Conservation (phyloP, 2,329 filamentous ascomycete species). For the Aspergillus carbonarius region DNA sequence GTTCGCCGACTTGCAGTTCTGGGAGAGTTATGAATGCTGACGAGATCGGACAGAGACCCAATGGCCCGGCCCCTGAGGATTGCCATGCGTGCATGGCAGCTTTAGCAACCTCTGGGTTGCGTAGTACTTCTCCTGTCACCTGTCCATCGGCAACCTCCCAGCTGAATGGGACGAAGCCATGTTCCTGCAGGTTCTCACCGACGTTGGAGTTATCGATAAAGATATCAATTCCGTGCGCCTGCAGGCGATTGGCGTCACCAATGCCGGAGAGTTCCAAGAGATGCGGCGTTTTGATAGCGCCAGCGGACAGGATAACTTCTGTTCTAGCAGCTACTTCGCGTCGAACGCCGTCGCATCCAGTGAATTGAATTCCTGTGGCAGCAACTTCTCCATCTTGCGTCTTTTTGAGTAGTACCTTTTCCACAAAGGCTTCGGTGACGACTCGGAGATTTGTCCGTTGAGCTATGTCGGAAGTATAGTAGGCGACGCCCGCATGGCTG, state of each 20-base stretch:
- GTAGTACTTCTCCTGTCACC: slow-evolving; percentile 23
- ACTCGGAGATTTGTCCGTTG: slow-evolving; percentile 48
- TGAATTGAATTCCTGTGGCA: slow-evolving; percentile 21
- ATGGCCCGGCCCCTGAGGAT: slow-evolving; percentile 24
- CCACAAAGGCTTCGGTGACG: slow-evolving; percentile 48
- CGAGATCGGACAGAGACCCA: slow-evolving; percentile 21
- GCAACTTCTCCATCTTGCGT: slow-evolving; percentile 23
- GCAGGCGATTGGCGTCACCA: slow-evolving; percentile 49
- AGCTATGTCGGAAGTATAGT: slow-evolving; percentile 29
- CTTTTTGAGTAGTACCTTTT: slow-evolving; percentile 44
- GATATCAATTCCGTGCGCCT: slow-evolving; percentile 41
- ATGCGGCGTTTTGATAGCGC: slow-evolving; percentile 57
- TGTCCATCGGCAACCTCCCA: slow-evolving; percentile 27
- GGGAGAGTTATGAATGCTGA: slow-evolving; percentile 24
- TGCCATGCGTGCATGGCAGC: slow-evolving; percentile 27
- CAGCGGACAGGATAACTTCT: slow-evolving; percentile 62
- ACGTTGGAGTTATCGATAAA: slow-evolving; percentile 48
- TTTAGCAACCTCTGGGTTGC: slow-evolving; percentile 19
- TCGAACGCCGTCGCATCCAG: slow-evolving; percentile 18
- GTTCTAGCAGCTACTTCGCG: slow-evolving; percentile 31
- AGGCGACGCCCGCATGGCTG: slow-evolving; percentile 18
- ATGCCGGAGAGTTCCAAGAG: slow-evolving; percentile 62
- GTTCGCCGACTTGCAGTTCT: slow-evolving; percentile 7
- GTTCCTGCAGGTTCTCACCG: slow-evolving; percentile 54
- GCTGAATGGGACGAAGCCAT: slow-evolving; percentile 27